phyloP scores from a whole-genome alignment of 2,329 filamentous ascomycete species.

The Emergomyces africanus region DNA sequence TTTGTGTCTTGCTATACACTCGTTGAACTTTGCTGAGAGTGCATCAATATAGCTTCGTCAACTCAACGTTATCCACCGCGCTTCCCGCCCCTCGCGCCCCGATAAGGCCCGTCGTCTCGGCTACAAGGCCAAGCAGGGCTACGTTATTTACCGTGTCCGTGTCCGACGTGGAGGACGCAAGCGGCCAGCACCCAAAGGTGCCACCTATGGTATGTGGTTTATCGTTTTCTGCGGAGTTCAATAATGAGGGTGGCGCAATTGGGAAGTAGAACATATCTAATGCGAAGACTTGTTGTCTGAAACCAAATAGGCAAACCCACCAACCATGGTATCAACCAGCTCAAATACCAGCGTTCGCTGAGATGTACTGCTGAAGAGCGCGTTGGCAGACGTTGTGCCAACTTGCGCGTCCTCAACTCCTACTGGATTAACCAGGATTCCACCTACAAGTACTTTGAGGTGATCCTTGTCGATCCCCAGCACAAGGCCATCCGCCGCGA shows the following conservation, averaged over 20 bases:
- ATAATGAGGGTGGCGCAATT: not conserved
- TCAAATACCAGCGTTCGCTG: slow-evolving; percentile 99
- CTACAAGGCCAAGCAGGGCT: slow-evolving; percentile 99
- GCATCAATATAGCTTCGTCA: slow-evolving; percentile 99
- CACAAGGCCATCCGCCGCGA: slow-evolving; percentile 99
- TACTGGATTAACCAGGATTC: slow-evolving; percentile 99
- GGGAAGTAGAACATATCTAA: not conserved
- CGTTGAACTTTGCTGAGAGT: slow-evolving; percentile 99
- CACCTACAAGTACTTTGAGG: slow-evolving; percentile 99
- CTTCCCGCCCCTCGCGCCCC: slow-evolving; percentile 92
- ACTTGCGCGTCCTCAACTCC: slow-evolving; percentile 98
- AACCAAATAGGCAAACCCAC: slow-evolving; percentile 79
- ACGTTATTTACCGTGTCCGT: slow-evolving; percentile 99
- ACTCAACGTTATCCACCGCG: slow-evolving; percentile 99
- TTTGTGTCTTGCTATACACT: slow-evolving; percentile 76
- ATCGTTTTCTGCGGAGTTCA: slow-evolving; percentile 20
- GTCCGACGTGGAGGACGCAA: slow-evolving; percentile 98
- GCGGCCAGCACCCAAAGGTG: slow-evolving; percentile 91
- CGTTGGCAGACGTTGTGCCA: slow-evolving; percentile 97
- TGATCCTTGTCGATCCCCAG: slow-evolving; percentile 98
- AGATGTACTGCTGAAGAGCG: slow-evolving; percentile 98
- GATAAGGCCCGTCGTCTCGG: slow-evolving; percentile 99
- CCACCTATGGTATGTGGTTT: slow-evolving; percentile 94
- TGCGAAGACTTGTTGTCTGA: not conserved
- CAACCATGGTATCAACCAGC: slow-evolving; percentile 99